Evolutionary conservation across 1,284 basidiomycete genomes (phyloP), one percentile per base, ranked within the genome.

Genomic region (Pseudozyma flocculosa): DNA sequence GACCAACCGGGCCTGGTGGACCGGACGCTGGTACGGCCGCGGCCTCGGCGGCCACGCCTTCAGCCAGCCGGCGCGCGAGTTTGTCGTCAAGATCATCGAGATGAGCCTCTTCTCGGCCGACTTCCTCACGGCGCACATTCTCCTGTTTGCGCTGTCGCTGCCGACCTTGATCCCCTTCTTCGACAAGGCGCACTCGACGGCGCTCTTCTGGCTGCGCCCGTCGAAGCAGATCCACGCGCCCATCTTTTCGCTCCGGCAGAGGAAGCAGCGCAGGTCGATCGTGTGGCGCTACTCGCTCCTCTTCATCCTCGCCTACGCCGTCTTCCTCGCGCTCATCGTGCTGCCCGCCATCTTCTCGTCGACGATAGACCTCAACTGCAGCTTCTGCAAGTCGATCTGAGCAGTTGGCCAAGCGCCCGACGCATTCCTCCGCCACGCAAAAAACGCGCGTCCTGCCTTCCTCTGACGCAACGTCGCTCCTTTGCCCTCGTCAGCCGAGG

Each of bases 251-350:
- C 61, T 78, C 18, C 68, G 75, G n/a, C 75, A 76, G 48, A 56
- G 75, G 17, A 70, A 70, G 45, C 75, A 78, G 62, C 62, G 75
- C 38, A 60, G 75, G 41, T 69, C 65, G 48, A 78, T 78, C 40
- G 73, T 80, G 51, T 78, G 86, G 54, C 79, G 88, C 55, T 92
- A 92, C 80, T 80, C 89, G 36, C 63, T 92, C 51, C 82, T 96
- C 37, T 98, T 95, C 81, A 72, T 90, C 41, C 61, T 86, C 52
- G 83, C 87, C 59, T 84, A 92, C 66, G 84, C 84, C 50, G 74
- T 87, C 63, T 91, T 96, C 76, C 83, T 86, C 40, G 87, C 86
- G 29, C 83, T 96, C 40, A 79, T 80, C 59, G 64, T 74, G 30
- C 56, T 80, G 46, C 78, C 62, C 21, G 58, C 62, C 36, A 47